Evolutionary conservation across 805 yeast species (phyloP), one percentile per base, ranked within the genome.

Genomic region (Candida endomychidarum): DNA sequence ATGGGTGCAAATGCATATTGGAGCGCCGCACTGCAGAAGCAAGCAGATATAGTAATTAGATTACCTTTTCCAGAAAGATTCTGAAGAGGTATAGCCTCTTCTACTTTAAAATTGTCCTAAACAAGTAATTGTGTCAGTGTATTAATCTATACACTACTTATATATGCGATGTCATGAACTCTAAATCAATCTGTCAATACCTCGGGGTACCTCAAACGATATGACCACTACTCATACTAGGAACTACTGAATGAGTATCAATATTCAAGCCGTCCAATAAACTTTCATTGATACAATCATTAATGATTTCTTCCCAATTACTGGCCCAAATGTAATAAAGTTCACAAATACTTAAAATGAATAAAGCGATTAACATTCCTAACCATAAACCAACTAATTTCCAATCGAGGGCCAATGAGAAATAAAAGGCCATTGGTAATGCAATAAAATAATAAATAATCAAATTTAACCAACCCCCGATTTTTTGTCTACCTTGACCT

Each of bases 401-500:
- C 46, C 65, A 48, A 7, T 62, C 48, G 28, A 65, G 55, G 32
- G 58, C 46, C 45, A 75, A 74, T 2, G 77, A 77, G 31, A 70
- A 61, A 11, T 65, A 41, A 33, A 69, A 56, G 18, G 77, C 78
- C 38, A 60, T 55, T 1, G 82, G 82, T 28, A 74, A 58, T 16
- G 78, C 80, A 37, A 77, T 54, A 5, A 65, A 44, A 48, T 77
- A 77, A 48, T 75, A 77, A 36, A 72, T 60, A 14, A 72, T 54
- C 25, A 78, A 50, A 52, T 75, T 77, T 39, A 75, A 60, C 40
- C 65, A 61, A 3, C 82, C 81, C 8, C 81, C 82, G 41, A 78
- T 75, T 46, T 67, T 67, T 51, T 77, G 83, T 41, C 77, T 49
- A 3, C 82, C 82, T 52, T 77, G 82, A 17, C 82, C 82, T 47